Evolutionary conservation across 1,284 basidiomycete species (phyloP), one percentile per base, ranked within the genome.

Genomic region (Rhodotorula sp.): DNA sequence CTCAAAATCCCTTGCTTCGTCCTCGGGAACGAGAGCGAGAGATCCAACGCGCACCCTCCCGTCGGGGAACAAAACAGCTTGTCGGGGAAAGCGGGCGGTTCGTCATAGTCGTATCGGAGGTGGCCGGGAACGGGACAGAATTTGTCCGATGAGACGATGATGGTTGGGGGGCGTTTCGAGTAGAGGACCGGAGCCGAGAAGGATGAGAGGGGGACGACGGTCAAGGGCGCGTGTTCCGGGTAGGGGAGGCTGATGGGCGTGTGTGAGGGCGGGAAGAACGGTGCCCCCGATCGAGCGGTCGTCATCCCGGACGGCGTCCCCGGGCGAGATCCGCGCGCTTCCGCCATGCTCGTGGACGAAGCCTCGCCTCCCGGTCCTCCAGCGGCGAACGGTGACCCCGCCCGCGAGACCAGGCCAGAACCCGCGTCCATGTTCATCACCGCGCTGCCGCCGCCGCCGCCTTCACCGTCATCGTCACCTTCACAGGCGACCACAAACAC

Each of bases 21-120:
- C 17, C 33, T 14, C 37, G 49, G 6, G 37, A 26, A n/a, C 4
- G 54, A 30, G 15, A 37, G 14, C 17, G 51, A 61, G 18, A 75
- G 57, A 30, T 75, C 73, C 54, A 75, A 64, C 6, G 71, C 68
- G 29, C 62, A 67, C 5, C 73, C 73, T 7, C 73, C 73, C 20
- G 73, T 75, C 30, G 69, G 69, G 2, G 55, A 58, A n/a, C 64
- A 65, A 37, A 75, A 75, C 37, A 72, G 64, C n/a, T 54, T n/a
- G 1, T 73, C 71, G 4, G 71, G 71, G 58, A 70, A 68, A 0
- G 64, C 45, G 7, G 53, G 53, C 29, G 53, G 24, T 14, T 22
- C 22, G 20, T 51, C 49, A 24, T 51, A n/a, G 18, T 51, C 20
- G 54, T 60, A 18, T 64, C 22, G 37, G 33, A 20, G 24, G 33